Percentiles rank a stretch among this genome's conserved stretches.
These are phyloP conservation scores for Epichloe coenophiala DNA, from an alignment of 2,329 filamentous ascomycete species.

Conservation along the genomic window DNA sequence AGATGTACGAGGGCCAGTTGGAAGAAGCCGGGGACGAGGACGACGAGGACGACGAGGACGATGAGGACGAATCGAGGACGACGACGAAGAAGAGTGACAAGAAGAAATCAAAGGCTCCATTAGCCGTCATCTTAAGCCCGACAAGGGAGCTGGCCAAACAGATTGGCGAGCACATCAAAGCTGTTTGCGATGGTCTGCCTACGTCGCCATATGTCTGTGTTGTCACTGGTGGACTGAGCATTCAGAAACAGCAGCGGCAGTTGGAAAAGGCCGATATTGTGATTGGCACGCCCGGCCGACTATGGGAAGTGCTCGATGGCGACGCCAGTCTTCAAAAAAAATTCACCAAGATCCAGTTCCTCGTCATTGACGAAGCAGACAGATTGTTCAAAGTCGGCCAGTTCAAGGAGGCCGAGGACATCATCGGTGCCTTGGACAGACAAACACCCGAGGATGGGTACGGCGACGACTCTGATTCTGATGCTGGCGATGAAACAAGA, in stretches of 20 bases:
- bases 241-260: constrained; percentile 88
- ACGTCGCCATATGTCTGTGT: constrained; percentile 65
- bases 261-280: constrained; percentile 78
- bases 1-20: constrained; percentile 24
- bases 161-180: constrained; percentile 67
- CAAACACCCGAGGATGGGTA: constrained; percentile 47
- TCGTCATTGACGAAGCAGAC: constrained; percentile 92
- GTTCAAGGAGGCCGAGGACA: constrained; percentile 88
- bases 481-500: constrained; percentile 28
- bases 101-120: constrained; percentile 33
- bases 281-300: constrained; percentile 79
- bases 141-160: constrained; percentile 92
- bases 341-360: constrained; percentile 62
- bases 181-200: constrained; percentile 50
- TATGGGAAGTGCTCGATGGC: constrained; percentile 86
- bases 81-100: constrained; percentile 2
- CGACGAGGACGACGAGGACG: not conserved
- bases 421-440: constrained; percentile 67
- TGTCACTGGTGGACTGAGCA: constrained; percentile 79
- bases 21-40: constrained; percentile 16
- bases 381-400: constrained; percentile 82
- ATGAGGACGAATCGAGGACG: not conserved
- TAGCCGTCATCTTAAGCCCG: constrained; percentile 75
- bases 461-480: constrained; percentile 27
- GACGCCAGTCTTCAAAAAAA: constrained; percentile 54